A percentile compares a stretch with the other conserved stretches of the same genome.
These are phyloP conservation scores for Pseudozyma sp. DNA, from an alignment of 1,284 basidiomycete species.

Conservation along the genomic window DNA sequence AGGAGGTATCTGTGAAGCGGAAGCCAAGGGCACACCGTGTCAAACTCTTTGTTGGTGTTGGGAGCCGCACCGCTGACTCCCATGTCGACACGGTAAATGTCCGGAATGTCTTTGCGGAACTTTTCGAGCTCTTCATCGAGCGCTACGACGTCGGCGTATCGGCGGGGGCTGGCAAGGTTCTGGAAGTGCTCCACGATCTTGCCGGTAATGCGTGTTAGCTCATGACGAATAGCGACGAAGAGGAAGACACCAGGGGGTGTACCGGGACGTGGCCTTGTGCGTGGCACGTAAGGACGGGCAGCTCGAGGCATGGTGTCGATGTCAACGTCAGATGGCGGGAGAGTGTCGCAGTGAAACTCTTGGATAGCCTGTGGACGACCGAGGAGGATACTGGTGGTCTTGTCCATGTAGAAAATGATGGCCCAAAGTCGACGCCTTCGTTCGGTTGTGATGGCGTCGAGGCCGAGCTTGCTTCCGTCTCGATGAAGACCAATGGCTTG, in stretches of 20 bases:
- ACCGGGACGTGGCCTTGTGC: slow-evolving; percentile 57
- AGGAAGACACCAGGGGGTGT: slow-evolving; percentile 82
- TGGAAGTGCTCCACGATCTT: slow-evolving; percentile 95
- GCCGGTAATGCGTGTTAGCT: slow-evolving; percentile 85
- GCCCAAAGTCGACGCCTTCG: slow-evolving; percentile 92
- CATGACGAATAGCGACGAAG: slow-evolving; percentile 87
- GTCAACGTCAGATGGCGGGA: slow-evolving; percentile 84
- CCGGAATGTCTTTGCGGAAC: slow-evolving; percentile 84
- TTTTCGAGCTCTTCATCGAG: slow-evolving; percentile 87
- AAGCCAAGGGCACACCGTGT: slow-evolving; percentile 59
- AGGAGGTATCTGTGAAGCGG: slow-evolving; percentile 63
- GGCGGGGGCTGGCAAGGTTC: slow-evolving; percentile 79
- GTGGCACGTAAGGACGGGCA: slow-evolving; percentile 51
- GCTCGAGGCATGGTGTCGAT: slow-evolving; percentile 72
- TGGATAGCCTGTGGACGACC: slow-evolving; percentile 89
- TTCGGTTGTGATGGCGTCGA: slow-evolving; percentile 80
- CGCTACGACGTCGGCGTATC: slow-evolving; percentile 84
- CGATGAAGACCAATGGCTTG: slow-evolving; percentile 93
- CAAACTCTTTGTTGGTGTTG: slow-evolving; percentile 56
- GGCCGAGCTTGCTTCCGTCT: slow-evolving; percentile 78
- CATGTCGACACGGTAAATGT: slow-evolving; percentile 80
- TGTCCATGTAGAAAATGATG: slow-evolving; percentile 91
- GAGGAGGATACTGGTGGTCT: slow-evolving; percentile 84
- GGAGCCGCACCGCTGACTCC: slow-evolving; percentile 70
- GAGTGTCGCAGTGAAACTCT: slow-evolving; percentile 77